phyloP scores from a whole-genome alignment of 1,284 basidiomycete species.

The Rhodotorula sp. region DNA sequence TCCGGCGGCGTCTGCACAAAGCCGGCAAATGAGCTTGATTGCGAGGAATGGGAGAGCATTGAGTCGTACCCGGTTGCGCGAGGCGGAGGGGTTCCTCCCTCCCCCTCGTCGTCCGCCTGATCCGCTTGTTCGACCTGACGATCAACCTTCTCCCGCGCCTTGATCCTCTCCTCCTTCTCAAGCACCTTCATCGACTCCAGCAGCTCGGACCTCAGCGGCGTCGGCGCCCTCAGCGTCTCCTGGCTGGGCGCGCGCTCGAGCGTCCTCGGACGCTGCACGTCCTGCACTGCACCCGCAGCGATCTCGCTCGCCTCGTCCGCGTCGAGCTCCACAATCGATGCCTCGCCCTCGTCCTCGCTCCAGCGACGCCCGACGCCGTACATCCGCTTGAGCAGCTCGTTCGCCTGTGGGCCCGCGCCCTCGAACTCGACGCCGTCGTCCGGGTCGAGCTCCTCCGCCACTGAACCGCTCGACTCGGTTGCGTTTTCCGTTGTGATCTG shows the following conservation, averaged over 20 bases:
- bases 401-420: constrained; percentile 34
- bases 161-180: not conserved
- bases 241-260: constrained; percentile 1
- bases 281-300: not conserved
- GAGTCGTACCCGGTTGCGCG: not conserved
- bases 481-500: not conserved
- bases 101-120: constrained; percentile 35
- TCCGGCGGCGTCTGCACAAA: not conserved
- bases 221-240: not conserved
- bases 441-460: constrained; percentile 1
- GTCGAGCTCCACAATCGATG: not conserved
- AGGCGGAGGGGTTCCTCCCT: not conserved
- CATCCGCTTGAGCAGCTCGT: constrained; percentile 32
- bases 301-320: constrained; percentile 6
- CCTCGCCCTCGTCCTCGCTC: constrained; percentile 24
- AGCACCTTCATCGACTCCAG: not conserved
- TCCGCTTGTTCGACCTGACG: constrained; percentile 10
- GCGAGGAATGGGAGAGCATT: not conserved
- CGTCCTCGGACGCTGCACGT: not conserved
- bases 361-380: constrained; percentile 29
- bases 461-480: constrained; percentile 10
- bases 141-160: constrained; percentile 2
- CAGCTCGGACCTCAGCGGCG: not conserved
- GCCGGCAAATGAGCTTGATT: too few species aligned
- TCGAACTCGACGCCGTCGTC: constrained; percentile 34